Percentiles rank a stretch among this genome's conserved stretches.
phyloP scores from a whole-genome alignment of 345 rosid species.

The Crucihimalaya himalaica region DNA sequence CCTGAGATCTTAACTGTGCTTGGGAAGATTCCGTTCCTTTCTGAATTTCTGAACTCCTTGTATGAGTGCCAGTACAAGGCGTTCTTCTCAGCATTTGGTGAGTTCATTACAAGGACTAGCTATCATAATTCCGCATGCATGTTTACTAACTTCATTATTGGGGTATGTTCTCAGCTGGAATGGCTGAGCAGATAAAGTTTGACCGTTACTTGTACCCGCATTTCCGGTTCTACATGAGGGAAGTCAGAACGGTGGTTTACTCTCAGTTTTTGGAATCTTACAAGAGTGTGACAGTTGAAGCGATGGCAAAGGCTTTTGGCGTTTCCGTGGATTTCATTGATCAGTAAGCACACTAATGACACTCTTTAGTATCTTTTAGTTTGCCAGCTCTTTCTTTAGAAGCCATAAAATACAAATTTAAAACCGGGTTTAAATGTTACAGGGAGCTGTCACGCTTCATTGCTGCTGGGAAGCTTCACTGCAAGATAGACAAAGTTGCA shows the following conservation, averaged over 20 bases:
- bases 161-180: slow-evolving; percentile 60
- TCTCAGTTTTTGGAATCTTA: slow-evolving; percentile 96
- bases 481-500: slow-evolving; percentile 99
- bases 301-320: slow-evolving; percentile 98
- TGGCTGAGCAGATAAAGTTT: slow-evolving; percentile 82
- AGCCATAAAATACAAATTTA: not conserved
- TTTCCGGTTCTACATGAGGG: slow-evolving; percentile 98
- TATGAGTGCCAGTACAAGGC: slow-evolving; percentile 93
- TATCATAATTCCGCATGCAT: not conserved
- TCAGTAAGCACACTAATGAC: slow-evolving; percentile 55
- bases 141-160: slow-evolving; percentile 14
- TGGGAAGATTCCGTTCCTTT: slow-evolving; percentile 82
- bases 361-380: not conserved
- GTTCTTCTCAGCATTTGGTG: slow-evolving; percentile 92
- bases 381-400: not conserved
- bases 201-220: slow-evolving; percentile 92
- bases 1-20: slow-evolving; percentile 99
- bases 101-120: slow-evolving; percentile 35
- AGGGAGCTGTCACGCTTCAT: slow-evolving; percentile 90
- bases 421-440: not conserved
- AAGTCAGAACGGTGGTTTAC: slow-evolving; percentile 89
- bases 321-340: slow-evolving; percentile 93
- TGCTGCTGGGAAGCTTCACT: slow-evolving; percentile 97
- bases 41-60: slow-evolving; percentile 90
- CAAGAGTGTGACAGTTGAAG: slow-evolving; percentile 95